Percentiles rank a stretch among this genome's conserved stretches.
phyloP scores from a whole-genome alignment of 2,329 filamentous ascomycete genomes.

The Dactylella cylindrospora region DNA sequence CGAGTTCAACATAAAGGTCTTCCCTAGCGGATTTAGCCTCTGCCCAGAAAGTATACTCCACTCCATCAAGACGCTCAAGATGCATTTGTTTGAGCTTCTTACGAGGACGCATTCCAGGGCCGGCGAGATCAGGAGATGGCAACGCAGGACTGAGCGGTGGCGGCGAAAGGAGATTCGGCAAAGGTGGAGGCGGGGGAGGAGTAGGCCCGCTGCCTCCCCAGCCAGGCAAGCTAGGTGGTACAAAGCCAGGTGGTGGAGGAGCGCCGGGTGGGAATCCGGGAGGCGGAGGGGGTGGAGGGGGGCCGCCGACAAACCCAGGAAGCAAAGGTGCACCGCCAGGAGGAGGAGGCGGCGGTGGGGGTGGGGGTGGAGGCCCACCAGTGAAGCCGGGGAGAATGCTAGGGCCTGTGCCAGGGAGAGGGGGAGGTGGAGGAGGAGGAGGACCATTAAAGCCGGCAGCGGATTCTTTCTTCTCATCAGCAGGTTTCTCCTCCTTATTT shows the following conservation, averaged over 20 bases:
- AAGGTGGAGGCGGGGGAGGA: slow-evolving; percentile 59
- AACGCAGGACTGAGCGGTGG: slow-evolving; percentile 62
- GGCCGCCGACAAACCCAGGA: slow-evolving; percentile 48
- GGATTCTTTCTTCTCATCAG: slow-evolving; percentile 13
- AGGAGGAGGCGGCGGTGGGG: slow-evolving; percentile 53
- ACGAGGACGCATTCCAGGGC: slow-evolving; percentile 62
- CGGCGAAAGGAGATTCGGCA: slow-evolving; percentile 64
- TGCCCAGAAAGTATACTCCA: slow-evolving; percentile 50
- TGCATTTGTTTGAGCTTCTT: slow-evolving; percentile 99
- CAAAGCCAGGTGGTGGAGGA: slow-evolving; percentile 56
- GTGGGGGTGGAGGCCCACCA: slow-evolving; percentile 53
- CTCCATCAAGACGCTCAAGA: slow-evolving; percentile 93
- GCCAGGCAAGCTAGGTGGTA: slow-evolving; percentile 56
- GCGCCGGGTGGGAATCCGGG: slow-evolving; percentile 50
- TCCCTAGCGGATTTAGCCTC: slow-evolving; percentile 69
- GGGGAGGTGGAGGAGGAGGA: slow-evolving; percentile 52
- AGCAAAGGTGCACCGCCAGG: slow-evolving; percentile 52
- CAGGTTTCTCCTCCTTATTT: slow-evolving; percentile 47
- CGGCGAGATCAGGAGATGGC: slow-evolving; percentile 26
- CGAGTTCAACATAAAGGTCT: slow-evolving; percentile 91
- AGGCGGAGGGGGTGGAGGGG: slow-evolving; percentile 56
- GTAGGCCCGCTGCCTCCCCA: slow-evolving; percentile 53
- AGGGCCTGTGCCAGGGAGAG: slow-evolving; percentile 51
- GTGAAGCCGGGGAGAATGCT: slow-evolving; percentile 49
- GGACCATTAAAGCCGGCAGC: no score